These are phyloP conservation scores for Myxozyma geophila DNA, from an alignment of 805 yeast species.

Conservation along the genomic window DNA sequence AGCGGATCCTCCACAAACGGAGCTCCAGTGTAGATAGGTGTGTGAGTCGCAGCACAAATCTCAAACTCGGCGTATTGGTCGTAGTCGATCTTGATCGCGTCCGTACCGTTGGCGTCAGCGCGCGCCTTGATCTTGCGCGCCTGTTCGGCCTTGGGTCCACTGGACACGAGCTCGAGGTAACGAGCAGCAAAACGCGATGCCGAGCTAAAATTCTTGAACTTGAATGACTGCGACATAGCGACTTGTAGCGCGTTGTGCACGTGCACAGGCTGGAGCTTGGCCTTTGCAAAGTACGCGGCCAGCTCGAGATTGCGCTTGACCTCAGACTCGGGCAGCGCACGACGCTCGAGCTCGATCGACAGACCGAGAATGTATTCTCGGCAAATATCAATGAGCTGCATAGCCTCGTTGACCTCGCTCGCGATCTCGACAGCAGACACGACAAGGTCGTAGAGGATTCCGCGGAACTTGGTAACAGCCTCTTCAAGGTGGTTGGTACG, in stretches of 20 bases:
- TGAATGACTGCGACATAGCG: constrained; percentile 92
- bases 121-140: constrained; percentile 80
- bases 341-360: constrained; percentile 87
- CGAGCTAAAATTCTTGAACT: constrained; percentile 81
- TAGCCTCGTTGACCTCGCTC: constrained; percentile 77
- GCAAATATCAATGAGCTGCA: constrained; percentile 70
- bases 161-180: constrained; percentile 67
- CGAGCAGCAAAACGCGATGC: constrained; percentile 91
- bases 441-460: constrained; percentile 73
- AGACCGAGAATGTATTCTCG: constrained; percentile 91
- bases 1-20: constrained; percentile 75
- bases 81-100: constrained; percentile 87
- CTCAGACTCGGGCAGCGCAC: constrained; percentile 64
- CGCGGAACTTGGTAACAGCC: constrained; percentile 80
- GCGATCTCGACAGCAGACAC: constrained; percentile 71
- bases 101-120: constrained; percentile 80
- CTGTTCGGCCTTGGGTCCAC: constrained; percentile 74
- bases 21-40: constrained; percentile 85
- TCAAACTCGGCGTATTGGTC: constrained; percentile 91
- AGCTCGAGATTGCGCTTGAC: constrained; percentile 87
- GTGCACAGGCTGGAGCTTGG: constrained; percentile 81
- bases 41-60: constrained; percentile 81
- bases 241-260: constrained; percentile 87
- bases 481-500: constrained; percentile 80
- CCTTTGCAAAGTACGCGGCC: constrained; percentile 93